phyloP scores from a whole-genome alignment of 2,329 filamentous ascomycete species.

The Diaporthe velutina region DNA sequence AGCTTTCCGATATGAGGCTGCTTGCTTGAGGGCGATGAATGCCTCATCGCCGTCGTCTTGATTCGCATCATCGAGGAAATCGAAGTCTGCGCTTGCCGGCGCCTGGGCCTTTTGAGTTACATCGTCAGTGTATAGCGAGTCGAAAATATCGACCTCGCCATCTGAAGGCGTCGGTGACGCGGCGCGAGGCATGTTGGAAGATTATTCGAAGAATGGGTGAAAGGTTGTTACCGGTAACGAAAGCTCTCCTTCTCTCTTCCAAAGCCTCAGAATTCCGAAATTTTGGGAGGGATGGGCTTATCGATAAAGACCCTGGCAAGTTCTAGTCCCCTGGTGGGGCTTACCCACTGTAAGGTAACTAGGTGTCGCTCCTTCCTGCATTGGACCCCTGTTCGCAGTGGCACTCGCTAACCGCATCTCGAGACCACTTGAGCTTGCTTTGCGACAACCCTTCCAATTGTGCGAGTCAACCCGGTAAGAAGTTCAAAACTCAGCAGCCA shows the following conservation, averaged over 20 bases:
- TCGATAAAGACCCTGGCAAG: constrained; percentile 25
- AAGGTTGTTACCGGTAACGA: neutral
- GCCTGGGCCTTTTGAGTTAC: constrained; percentile 53
- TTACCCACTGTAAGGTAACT: constrained; percentile 12
- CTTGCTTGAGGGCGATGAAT: constrained; percentile 91
- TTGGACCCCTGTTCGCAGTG: neutral
- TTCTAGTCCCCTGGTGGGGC: neutral
- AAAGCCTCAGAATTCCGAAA: neutral
- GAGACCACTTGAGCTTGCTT: constrained; percentile 22
- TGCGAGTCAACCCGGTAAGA: constrained; percentile 36
- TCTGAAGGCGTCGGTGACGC: constrained; percentile 88
- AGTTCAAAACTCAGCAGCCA: constrained; percentile 27
- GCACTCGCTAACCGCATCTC: constrained; percentile 13
- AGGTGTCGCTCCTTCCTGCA: neutral
- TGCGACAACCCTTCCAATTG: constrained; percentile 32
- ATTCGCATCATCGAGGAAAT: constrained; percentile 64
- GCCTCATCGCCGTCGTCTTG: constrained; percentile 81
- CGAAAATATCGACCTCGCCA: constrained; percentile 90
- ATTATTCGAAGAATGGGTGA: neutral
- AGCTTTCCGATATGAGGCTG: constrained; percentile 87
- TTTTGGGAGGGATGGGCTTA: constrained; percentile 23
- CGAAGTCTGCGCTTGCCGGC: constrained; percentile 54
- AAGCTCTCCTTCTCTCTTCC: neutral
- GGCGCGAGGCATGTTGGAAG: constrained; percentile 76
- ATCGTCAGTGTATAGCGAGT: constrained; percentile 77